Evolutionary conservation across 2,329 filamentous ascomycete genomes (phyloP).

Genomic region (Aschersonia sp.): DNA sequence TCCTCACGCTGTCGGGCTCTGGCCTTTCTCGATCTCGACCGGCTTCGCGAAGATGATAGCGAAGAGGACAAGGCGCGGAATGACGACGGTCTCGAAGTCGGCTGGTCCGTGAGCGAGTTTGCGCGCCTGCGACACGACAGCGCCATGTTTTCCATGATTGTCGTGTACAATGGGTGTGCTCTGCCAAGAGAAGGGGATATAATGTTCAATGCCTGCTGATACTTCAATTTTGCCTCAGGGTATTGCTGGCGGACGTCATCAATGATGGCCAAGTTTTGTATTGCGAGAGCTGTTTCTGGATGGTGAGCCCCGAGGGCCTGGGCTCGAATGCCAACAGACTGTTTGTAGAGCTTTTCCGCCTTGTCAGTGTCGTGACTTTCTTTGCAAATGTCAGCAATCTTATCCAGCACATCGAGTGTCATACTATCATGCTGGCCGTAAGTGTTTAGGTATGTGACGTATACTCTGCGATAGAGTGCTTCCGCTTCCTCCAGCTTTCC

Average conservation of each 20-base stretch:
- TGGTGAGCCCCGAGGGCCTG: slow-evolving; percentile 9
- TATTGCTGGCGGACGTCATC: slow-evolving; percentile 10
- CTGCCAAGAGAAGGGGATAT: slow-evolving; percentile 9
- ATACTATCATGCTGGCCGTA: slow-evolving; percentile 12
- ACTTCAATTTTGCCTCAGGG: slow-evolving; percentile 8
- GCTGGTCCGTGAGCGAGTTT: slow-evolving; percentile 1
- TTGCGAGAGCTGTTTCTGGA: slow-evolving; percentile 9
- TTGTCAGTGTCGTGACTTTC: slow-evolving; percentile 13
- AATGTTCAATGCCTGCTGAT: slow-evolving; percentile 9
- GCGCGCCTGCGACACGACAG: slow-evolving; percentile 3
- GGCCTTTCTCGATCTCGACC: no score
- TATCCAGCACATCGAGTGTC: slow-evolving; percentile 13
- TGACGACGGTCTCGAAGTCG: not conserved
- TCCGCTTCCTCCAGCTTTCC: slow-evolving; percentile 12
- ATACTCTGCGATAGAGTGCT: slow-evolving; percentile 10
- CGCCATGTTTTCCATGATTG: slow-evolving; percentile 11
- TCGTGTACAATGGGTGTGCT: slow-evolving; percentile 10
- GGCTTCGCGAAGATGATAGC: no score
- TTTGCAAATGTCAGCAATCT: slow-evolving; percentile 11
- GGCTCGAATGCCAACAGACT: slow-evolving; percentile 11
- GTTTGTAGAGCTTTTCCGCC: slow-evolving; percentile 12
- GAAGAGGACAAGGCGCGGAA: not conserved
- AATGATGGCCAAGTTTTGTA: slow-evolving; percentile 13
- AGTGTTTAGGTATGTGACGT: slow-evolving; percentile 12
- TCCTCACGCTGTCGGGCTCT: no score